Base-by-base conservation (phyloP, 108 stramenopile species). In the Craspedostauros australis region DNA sequence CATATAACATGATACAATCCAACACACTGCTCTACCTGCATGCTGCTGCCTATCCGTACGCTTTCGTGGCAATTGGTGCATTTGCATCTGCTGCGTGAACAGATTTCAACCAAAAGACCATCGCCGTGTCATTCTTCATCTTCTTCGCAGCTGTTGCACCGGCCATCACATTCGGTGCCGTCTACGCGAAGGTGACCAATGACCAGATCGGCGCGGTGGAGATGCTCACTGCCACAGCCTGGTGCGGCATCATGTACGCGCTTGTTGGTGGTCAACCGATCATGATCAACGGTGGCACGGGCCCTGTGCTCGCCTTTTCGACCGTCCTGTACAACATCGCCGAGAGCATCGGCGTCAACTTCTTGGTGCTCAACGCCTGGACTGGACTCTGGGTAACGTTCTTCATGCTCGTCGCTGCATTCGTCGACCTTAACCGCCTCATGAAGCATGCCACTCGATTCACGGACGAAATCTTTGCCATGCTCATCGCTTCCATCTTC, bases 361-460 rank as follows among this genome's bases (percentile, higher is more conserved):
- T 56, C 36, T 46, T 70, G 6, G 26, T 31, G 15, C 44, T 70
- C 37, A 50, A 70, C 33, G 68, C 68, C 33, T 70, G 68, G 62
- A 34, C 57, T 19, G 30, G 55, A 4, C 21, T 64, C 11, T 68
- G 55, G 66, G 41, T 60, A 12, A 6, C 51, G 5, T 23, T 45
- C 7, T 61, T 60, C 60, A 57, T 60, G 24, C 19, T 39, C 29
- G 18, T 59, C 16, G 23, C 51, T 16, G 34, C 51, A 15, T 60
- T 60, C 23, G 22, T 60, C 37, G 59, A 60, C 50, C 29, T 60
- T 20, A 60, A 21, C 50, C 51, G 51, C 1, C 40, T 38, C 48
- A 24, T 60, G 11, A 56, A 56, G 43, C 43, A 44, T 44, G 8
- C 34, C 12, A 36, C 34, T 8, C 9, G 34, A 36, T 36, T 36